A percentile compares a stretch with the other conserved stretches of the same genome.
Conservation (phyloP, 2,329 filamentous ascomycete genomes). For the Diplodia corticola region DNA sequence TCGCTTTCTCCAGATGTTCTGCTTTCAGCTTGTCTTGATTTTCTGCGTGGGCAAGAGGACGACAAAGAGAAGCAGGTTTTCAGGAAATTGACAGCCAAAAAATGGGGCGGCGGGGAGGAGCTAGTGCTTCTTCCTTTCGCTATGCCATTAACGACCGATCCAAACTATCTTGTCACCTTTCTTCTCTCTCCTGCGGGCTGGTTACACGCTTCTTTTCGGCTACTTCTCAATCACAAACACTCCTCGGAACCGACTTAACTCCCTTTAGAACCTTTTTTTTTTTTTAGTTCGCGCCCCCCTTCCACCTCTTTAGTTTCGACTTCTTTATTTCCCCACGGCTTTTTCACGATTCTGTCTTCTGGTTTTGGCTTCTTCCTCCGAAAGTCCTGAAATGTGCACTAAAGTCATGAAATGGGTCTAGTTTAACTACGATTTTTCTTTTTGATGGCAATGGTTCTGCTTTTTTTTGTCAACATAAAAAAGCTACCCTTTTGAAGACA, state of each 20-base stretch:
- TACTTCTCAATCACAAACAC: background rate
- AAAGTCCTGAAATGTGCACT: constrained; percentile 17
- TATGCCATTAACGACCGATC: constrained; percentile 9
- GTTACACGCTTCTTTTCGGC: background rate
- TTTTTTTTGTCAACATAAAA: background rate
- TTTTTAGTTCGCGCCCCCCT: background rate
- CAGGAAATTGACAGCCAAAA: constrained; percentile 16
- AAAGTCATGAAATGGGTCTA: constrained; percentile 11
- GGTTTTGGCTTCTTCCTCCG: background rate
- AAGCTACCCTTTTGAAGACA: background rate
- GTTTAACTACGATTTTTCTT: background rate
- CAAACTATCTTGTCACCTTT: constrained; percentile 12
- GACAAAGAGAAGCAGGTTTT: background rate
- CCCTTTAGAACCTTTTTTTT: background rate
- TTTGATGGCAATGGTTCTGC: background rate
- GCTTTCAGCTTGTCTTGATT: constrained; percentile 4
- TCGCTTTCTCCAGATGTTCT: constrained; percentile 21
- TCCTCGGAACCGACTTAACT: background rate
- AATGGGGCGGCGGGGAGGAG: constrained; percentile 17
- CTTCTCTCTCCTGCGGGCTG: background rate
- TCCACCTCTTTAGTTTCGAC: background rate
- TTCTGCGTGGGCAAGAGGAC: constrained; percentile 16
- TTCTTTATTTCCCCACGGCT: constrained; percentile 6
- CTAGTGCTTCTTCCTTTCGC: constrained; percentile 7
- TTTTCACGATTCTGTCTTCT: background rate